Percentiles rank a stretch among this genome's conserved stretches.
These are phyloP conservation scores for Linnemannia zychae DNA, from an alignment of 192 early-diverging fungal genomes.

Conservation along the genomic window DNA sequence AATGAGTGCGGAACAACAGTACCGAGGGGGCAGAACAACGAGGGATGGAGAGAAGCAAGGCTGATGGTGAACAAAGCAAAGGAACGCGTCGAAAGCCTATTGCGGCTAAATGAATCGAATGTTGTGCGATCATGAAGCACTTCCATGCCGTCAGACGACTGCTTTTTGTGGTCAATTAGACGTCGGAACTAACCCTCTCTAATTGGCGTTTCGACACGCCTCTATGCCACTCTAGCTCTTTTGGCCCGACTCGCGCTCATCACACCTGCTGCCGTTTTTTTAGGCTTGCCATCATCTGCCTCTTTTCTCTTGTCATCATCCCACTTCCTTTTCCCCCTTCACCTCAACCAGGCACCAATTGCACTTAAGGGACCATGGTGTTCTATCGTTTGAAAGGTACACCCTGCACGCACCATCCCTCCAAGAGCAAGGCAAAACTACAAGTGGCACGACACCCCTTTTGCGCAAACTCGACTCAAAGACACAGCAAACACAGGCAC, in stretches of 20 bases:
- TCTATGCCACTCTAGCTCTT: background rate
- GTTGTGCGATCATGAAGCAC: background rate
- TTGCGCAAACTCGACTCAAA: background rate
- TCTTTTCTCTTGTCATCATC: background rate
- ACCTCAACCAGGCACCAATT: conserved; percentile 3
- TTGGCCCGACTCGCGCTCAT: background rate
- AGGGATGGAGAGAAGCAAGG: background rate
- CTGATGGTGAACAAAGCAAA: background rate
- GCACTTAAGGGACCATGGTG: conserved; percentile 41
- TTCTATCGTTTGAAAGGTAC: conserved; percentile 56
- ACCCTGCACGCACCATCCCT: background rate
- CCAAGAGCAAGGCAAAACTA: background rate
- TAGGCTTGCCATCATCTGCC: background rate
- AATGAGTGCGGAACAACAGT: background rate
- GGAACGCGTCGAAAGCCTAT: background rate
- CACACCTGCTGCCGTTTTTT: background rate
- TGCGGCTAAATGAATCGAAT: background rate
- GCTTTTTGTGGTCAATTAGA: background rate
- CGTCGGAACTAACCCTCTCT: background rate
- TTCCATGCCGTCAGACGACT: background rate
- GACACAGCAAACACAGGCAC: background rate
- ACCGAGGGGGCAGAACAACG: background rate
- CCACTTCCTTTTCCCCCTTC: background rate
- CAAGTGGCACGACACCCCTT: background rate
- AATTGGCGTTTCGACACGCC: background rate